Evolutionary conservation across 75 land plant genomes (phyloP), one percentile per base, ranked within the genome.

Genomic region (Pinus taeda): DNA sequence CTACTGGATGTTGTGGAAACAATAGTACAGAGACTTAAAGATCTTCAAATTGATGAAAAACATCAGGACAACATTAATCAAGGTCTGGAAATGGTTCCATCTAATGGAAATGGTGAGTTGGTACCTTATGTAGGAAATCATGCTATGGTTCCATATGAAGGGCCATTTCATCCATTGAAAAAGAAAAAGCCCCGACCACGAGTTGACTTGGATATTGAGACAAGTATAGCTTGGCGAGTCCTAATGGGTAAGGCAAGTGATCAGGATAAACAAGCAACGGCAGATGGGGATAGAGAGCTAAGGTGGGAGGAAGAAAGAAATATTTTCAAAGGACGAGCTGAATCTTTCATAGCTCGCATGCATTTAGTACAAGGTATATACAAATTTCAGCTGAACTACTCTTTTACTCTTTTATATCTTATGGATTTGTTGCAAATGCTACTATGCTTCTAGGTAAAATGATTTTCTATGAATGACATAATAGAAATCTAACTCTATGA

Each of bases 311-410:
- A 91, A 67, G 92, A 95, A 79, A 81, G 99, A 56, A 56, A 59
- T 60, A 73, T 87, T 6, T 93, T 95, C 79, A 86, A 62, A 59
- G 88, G 87, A 33, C 82, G 87, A 58, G 93, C 80, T 17, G 89
- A 89, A 29, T 84, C 84, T 67, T 97, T 97, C 80, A 95, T 97
- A 73, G 83, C 86, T n/a, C 89, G 91, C 15, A 97, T 97, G 99
- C 98, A 87, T 74, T 86, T 86, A 78, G 85, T 97, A 18, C 99
- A 97, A 95, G 99, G 99, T 97, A 74, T 57, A 49, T 49, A 49
- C 55, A 49, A 49, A 49, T 49, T 49, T 49, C 11, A 49, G 55
- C 55, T 49, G 11, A 49, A 11, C 55, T 49, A 9, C 2, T 49
- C 42, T 39, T 5, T 6, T 49, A 9, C 2, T 49, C 42, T 39